Evolutionary conservation across 352 stramenopile species (phyloP).

Genomic region (Pythium diclinum): DNA sequence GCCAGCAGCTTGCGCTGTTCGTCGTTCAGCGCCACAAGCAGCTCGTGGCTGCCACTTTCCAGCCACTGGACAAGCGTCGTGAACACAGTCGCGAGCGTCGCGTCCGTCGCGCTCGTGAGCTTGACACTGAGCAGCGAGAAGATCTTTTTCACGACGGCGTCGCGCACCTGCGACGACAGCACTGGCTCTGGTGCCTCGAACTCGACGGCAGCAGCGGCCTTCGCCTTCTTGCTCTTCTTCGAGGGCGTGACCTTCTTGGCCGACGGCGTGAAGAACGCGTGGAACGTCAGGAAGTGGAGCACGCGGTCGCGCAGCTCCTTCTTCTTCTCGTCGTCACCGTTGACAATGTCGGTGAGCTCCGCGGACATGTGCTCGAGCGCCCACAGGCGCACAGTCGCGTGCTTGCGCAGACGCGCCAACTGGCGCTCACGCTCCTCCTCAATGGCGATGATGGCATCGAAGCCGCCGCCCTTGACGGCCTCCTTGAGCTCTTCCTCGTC

Average conservation of each 20-base stretch:
- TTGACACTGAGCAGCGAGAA: conserved; percentile 59
- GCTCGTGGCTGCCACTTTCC: conserved; percentile 24
- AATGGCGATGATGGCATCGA: conserved; percentile 65
- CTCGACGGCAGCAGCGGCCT: conserved; percentile 17
- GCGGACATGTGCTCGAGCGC: conserved; percentile 61
- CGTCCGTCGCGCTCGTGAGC: conserved; percentile 39
- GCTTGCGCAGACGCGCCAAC: conserved; percentile 45
- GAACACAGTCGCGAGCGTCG: conserved; percentile 46
- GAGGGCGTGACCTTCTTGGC: conserved; percentile 30
- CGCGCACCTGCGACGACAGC: conserved; percentile 45
- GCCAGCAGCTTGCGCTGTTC: conserved; percentile 34
- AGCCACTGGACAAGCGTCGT: conserved; percentile 41
- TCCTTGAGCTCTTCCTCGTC: conserved; percentile 40
- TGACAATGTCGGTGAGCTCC: conserved; percentile 38
- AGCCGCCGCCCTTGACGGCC: conserved; percentile 42
- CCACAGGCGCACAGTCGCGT: conserved; percentile 70
- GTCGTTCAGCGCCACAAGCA: conserved; percentile 45
- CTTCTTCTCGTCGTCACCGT: conserved; percentile 18
- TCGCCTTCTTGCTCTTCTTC: conserved; percentile 32
- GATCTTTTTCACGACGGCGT: conserved; percentile 57
- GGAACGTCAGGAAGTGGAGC: conserved; percentile 65
- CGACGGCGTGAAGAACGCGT: conserved; percentile 58
- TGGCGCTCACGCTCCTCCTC: conserved; percentile 80
- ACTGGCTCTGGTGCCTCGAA: conserved; percentile 30
- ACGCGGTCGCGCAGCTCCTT: conserved; percentile 36